phyloP scores from a whole-genome alignment of 108 stramenopile genomes.

The Skeletonema grethae region DNA sequence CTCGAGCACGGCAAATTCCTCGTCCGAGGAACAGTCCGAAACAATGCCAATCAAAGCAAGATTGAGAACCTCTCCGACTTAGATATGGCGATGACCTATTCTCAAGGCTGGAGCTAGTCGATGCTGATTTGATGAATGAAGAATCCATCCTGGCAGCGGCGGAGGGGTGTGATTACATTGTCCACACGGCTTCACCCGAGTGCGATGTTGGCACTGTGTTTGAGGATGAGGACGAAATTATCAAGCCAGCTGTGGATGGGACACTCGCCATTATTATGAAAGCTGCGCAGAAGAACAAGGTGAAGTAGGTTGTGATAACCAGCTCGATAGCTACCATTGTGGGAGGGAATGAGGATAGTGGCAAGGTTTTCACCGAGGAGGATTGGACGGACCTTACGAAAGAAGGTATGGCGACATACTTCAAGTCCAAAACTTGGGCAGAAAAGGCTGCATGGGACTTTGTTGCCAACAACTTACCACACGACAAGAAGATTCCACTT shows the following conservation, averaged over 20 bases:
- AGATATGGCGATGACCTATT: background rate
- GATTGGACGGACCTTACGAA: background rate
- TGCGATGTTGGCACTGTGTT: background rate
- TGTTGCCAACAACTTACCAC: background rate
- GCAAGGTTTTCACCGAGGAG: background rate
- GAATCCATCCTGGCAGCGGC: background rate
- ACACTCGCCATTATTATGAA: background rate
- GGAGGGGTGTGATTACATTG: background rate
- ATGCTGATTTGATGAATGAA: slow-evolving; percentile 2
- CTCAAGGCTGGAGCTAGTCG: background rate
- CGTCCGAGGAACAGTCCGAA: background rate
- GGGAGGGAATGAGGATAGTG: background rate
- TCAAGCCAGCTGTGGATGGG: background rate
- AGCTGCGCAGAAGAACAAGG: background rate
- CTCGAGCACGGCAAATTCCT: background rate
- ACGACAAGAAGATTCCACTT: background rate
- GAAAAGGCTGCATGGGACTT: background rate
- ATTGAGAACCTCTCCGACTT: background rate
- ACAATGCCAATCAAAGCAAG: background rate
- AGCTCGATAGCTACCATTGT: background rate
- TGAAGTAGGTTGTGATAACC: background rate
- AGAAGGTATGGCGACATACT: background rate
- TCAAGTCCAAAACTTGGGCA: background rate
- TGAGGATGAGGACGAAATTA: background rate
- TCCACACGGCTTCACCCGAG: background rate